These are phyloP conservation scores for Metschnikowia lochheadii DNA, from an alignment of 805 yeast species.

Conservation along the genomic window DNA sequence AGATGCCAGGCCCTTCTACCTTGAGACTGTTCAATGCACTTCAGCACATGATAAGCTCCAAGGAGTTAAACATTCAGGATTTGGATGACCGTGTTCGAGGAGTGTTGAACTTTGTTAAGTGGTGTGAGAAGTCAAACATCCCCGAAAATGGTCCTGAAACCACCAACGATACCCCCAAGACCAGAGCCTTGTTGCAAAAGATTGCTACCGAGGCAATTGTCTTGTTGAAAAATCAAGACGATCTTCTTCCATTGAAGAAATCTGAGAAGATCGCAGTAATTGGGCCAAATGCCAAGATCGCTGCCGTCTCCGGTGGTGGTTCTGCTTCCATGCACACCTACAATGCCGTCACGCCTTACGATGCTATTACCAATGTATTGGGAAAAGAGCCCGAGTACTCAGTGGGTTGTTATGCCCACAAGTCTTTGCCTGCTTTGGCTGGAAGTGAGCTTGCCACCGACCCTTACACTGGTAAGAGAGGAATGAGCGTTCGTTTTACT, in stretches of 20 bases:
- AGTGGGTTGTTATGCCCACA: slow-evolving; percentile 34
- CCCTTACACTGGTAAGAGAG: slow-evolving; percentile 22
- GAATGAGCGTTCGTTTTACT: slow-evolving; percentile 25
- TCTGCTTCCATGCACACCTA: slow-evolving; percentile 51
- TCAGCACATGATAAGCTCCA: slow-evolving; percentile 22
- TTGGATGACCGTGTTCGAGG: slow-evolving; percentile 27
- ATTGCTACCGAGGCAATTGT: slow-evolving; percentile 47
- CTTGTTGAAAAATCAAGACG: slow-evolving; percentile 49
- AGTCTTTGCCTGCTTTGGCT: slow-evolving; percentile 29
- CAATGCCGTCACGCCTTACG: slow-evolving; percentile 45
- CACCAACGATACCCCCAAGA: slow-evolving; percentile 23
- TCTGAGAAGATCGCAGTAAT: slow-evolving; percentile 44
- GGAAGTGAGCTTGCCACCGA: slow-evolving; percentile 16
- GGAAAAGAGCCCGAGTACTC: slow-evolving; percentile 24
- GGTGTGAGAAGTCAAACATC: slow-evolving; percentile 20
- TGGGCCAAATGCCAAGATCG: slow-evolving; percentile 54
- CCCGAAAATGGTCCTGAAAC: slow-evolving; percentile 22
- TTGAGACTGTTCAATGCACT: slow-evolving; percentile 19
- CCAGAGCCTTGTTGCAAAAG: slow-evolving; percentile 19
- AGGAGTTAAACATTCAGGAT: slow-evolving; percentile 23
- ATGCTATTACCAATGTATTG: slow-evolving; percentile 38
- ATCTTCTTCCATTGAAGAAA: slow-evolving; percentile 45
- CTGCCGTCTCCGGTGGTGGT: slow-evolving; percentile 59
- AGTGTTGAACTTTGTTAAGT: slow-evolving; percentile 25
- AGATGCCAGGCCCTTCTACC: slow-evolving; percentile 33